Conservation (phyloP, 2,329 filamentous ascomycete species). For the Neurospora crassa region DNA sequence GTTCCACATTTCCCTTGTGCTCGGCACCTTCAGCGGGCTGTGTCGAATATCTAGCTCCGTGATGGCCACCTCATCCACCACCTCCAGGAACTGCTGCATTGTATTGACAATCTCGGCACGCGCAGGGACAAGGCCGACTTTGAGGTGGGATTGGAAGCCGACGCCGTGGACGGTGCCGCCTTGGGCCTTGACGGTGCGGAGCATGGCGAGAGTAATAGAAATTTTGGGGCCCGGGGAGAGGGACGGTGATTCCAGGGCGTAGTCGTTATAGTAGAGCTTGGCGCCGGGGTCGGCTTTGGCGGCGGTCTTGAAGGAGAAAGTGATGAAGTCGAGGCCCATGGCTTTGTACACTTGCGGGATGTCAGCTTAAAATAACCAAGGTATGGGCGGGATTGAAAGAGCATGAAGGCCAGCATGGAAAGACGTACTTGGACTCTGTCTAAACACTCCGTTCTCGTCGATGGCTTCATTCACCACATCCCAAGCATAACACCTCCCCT, state of each 20-base stretch:
- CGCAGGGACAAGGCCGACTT: constrained; percentile 10
- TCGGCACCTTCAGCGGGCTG: constrained; percentile 6
- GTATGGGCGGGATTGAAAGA: background rate
- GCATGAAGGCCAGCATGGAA: background rate
- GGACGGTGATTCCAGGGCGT: constrained; percentile 11
- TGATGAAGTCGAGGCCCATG: constrained; percentile 12
- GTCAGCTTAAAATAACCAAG: background rate
- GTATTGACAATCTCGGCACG: constrained; percentile 9
- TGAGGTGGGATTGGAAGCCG: constrained; percentile 12
- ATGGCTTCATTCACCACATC: constrained; percentile 11
- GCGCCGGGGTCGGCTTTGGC: constrained; percentile 9
- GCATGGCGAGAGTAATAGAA: constrained; percentile 7
- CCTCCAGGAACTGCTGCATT: constrained; percentile 8
- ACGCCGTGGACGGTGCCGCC: constrained; percentile 10
- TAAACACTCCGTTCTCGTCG: constrained; percentile 6
- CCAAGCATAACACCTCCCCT: constrained; percentile 6
- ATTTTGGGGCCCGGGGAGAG: constrained; percentile 6
- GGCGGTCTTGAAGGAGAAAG: constrained; percentile 9
- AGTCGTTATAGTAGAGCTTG: constrained; percentile 16
- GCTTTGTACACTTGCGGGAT: constrained; percentile 8
- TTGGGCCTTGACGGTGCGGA: constrained; percentile 7
- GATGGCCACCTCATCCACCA: constrained; percentile 10
- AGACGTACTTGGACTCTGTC: constrained; percentile 8
- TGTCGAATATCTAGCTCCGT: constrained; percentile 13
- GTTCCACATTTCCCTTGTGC: constrained; percentile 2